Percentiles rank a stretch among this genome's conserved stretches.
These are phyloP conservation scores for Trichosporon sp. DNA, from an alignment of 1,284 basidiomycete genomes.

Conservation along the genomic window DNA sequence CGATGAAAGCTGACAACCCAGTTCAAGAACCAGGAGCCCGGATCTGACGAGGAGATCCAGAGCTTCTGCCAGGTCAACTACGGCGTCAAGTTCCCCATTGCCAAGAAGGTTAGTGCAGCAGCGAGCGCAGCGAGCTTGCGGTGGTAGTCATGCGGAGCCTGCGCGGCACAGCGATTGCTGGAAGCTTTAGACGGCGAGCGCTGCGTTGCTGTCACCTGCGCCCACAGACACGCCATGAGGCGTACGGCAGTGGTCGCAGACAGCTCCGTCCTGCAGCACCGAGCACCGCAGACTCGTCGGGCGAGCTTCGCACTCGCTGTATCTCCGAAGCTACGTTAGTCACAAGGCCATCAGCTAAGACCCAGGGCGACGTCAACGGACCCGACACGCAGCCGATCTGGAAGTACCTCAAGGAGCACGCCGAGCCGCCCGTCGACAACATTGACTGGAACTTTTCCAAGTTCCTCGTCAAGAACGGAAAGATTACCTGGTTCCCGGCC, in stretches of 20 bases:
- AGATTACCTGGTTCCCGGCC: constrained; percentile 51
- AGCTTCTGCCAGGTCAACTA: constrained; percentile 60
- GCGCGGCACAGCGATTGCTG: no score
- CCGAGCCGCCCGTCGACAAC: constrained; percentile 41
- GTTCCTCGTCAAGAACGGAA: constrained; percentile 51
- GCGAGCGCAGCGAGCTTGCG: neutral
- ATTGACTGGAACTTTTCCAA: constrained; percentile 51
- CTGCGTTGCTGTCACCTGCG: neutral
- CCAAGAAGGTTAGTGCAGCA: constrained; percentile 56
- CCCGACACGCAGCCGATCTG: constrained; percentile 51
- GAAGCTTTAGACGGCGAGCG: no score
- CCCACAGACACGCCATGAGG: no score
- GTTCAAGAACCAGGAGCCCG: constrained; percentile 62
- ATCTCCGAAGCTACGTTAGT: no score
- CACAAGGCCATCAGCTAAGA: no score
- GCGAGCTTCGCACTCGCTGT: no score
- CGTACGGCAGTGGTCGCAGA: no score
- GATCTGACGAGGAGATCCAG: constrained; percentile 62
- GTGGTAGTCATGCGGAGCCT: no score
- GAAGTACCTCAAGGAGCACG: constrained; percentile 49
- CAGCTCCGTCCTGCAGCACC: no score
- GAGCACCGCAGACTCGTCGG: no score
- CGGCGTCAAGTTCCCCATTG: constrained; percentile 74
- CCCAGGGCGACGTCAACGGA: constrained; percentile 51
- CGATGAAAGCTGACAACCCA: neutral